Evolutionary conservation across 2,329 filamentous ascomycete species (phyloP).

Genomic region (Chaetothyriales sp.): DNA sequence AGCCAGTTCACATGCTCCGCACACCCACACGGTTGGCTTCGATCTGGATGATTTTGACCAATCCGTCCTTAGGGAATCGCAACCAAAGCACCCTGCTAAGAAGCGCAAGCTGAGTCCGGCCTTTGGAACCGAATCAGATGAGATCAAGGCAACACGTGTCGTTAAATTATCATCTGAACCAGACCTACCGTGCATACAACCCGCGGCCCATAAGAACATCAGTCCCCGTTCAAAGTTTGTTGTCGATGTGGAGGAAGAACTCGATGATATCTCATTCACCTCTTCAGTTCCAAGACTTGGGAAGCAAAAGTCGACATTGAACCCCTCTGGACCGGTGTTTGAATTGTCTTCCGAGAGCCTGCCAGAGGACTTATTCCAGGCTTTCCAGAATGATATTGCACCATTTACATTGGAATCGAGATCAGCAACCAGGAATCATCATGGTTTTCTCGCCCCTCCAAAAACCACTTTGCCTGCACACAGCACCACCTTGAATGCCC

Average conservation of each 20-base stretch:
- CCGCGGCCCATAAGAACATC: slow-evolving; percentile 2
- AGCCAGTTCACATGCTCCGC: background rate
- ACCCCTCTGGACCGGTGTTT: background rate
- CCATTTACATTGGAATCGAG: background rate
- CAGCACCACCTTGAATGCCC: background rate
- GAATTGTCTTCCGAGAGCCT: background rate
- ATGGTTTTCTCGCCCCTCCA: background rate
- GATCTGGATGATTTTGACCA: slow-evolving; percentile 20
- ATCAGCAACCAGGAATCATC: background rate
- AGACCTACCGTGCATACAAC: background rate
- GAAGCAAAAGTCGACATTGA: background rate
- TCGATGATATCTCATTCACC: slow-evolving; percentile 31
- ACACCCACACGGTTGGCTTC: slow-evolving; percentile 14
- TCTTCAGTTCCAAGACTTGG: slow-evolving; percentile 25
- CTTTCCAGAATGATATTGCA: background rate
- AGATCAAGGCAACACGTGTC: background rate
- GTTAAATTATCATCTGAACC: slow-evolving; percentile 13
- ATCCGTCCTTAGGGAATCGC: slow-evolving; percentile 6
- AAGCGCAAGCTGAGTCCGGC: slow-evolving; percentile 20
- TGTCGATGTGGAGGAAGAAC: slow-evolving; percentile 7
- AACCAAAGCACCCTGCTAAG: slow-evolving; percentile 19
- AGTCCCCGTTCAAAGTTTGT: slow-evolving; percentile 6
- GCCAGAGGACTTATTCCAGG: background rate
- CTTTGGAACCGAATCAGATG: background rate
- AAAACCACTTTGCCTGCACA: background rate